These are phyloP conservation scores for Plasmodium cynomolgi DNA, from an alignment of 169 alveolate species.

Conservation along the genomic window DNA sequence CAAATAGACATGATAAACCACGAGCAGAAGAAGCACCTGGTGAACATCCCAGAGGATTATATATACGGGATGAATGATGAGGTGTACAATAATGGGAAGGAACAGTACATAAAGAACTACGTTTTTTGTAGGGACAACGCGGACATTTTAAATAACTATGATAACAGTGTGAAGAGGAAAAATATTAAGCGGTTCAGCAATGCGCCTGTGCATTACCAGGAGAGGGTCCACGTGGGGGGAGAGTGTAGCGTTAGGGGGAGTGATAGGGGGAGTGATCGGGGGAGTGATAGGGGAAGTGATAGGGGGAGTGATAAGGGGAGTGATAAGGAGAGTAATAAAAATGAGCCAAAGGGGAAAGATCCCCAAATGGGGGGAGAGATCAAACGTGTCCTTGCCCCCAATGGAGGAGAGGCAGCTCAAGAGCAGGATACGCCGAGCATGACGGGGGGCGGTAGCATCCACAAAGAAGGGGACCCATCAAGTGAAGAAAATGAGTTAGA, in stretches of 20 bases:
- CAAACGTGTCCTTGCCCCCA: background rate
- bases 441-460: slow-evolving; percentile 7
- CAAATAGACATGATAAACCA: slow-evolving; percentile 22
- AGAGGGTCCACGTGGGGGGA: background rate
- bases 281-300: background rate
- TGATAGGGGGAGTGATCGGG: background rate
- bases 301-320: background rate
- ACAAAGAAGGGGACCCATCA: slow-evolving; percentile 16
- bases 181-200: slow-evolving; percentile 39
- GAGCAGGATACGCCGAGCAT: background rate
- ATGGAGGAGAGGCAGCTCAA: background rate
- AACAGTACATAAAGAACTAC: slow-evolving; percentile 57
- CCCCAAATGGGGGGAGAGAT: background rate
- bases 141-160: slow-evolving; percentile 44
- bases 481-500: slow-evolving; percentile 40
- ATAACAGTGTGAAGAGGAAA: slow-evolving; percentile 38
- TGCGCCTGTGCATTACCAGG: slow-evolving; percentile 45
- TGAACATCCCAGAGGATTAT: slow-evolving; percentile 62
- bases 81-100: slow-evolving; percentile 57
- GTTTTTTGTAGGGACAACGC: slow-evolving; percentile 25
- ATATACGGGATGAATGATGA: slow-evolving; percentile 75
- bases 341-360: background rate
- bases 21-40: slow-evolving; percentile 38
- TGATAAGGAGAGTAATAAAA: background rate
- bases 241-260: background rate